Percentiles rank a stretch among this genome's conserved stretches.
These are phyloP conservation scores for Macrophomina tecta DNA, from an alignment of 2,329 filamentous ascomycete genomes.

Conservation along the genomic window DNA sequence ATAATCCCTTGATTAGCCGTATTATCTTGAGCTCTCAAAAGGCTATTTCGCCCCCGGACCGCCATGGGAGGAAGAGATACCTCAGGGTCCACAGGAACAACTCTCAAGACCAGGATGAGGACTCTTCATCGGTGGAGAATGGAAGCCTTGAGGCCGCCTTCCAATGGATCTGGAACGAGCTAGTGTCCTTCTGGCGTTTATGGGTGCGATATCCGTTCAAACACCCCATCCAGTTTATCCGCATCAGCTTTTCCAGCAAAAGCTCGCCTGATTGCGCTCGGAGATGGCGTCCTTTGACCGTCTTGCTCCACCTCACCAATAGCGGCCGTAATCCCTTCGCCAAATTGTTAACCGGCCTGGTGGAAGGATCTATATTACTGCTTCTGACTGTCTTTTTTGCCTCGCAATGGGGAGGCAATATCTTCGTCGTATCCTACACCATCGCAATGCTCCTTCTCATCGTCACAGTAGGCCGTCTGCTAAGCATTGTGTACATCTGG, in stretches of 20 bases:
- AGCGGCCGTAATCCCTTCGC: not conserved
- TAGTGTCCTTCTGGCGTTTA: not conserved
- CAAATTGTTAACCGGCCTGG: not conserved
- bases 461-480: not conserved
- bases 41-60: too few species aligned
- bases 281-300: not conserved
- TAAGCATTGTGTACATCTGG: not conserved
- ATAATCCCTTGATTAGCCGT: not conserved
- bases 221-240: not conserved
- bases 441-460: not conserved
- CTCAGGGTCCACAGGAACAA: not conserved
- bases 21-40: not conserved
- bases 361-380: not conserved
- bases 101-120: not conserved
- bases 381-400: not conserved
- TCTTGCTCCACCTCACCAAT: not conserved
- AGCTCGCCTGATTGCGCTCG: not conserved
- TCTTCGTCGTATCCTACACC: not conserved
- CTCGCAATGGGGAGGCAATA: not conserved
- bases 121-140: not conserved
- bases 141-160: not conserved
- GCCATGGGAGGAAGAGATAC: not conserved
- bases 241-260: not conserved
- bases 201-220: not conserved
- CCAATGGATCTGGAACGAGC: not conserved